Base-by-base conservation (phyloP, 1,284 basidiomycete genomes). In the Gomphus bonarii region DNA sequence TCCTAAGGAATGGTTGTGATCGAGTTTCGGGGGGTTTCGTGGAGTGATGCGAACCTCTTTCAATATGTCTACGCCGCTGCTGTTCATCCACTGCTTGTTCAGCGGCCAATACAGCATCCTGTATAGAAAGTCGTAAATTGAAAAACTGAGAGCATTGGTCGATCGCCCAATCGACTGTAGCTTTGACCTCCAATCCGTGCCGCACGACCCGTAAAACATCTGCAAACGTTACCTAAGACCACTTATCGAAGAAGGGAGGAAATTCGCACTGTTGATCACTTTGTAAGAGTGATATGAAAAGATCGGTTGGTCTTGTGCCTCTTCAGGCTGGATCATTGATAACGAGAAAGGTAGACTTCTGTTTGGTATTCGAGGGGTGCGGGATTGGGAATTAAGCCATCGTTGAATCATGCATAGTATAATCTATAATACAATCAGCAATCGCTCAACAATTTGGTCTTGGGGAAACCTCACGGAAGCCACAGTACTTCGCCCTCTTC, bases 151-250 rank as follows among this genome's bases (percentile, higher is more conserved):
- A 81, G 64, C 93, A 95, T 61, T 83, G 84, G 65, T 97, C 94
- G 61, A 99, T 88, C 6, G 89, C 92, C 56, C 93, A 85, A 66
- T 99, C 95, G 1, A 99, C 95, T 3, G 79, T 77, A 62, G 78
- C 78, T 72, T 98, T 99, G 30, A 97, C 91, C 22, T 82, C 81
- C 11, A 90, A 79, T 0, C 97, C 95, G 65, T 88, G 88, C 48
- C 92, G 82, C 54, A 98, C 84, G n/a, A 98, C 93, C 28, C 97
- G 85, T 28, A 99, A 76, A 16, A 97, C 72, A 79, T 90, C 84
- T 97, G 48, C 25, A 16, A 48, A 30, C 9, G 25, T 31, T 3
- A 30, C n/a, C 12, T 3, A 48, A 7, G 31, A n/a, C 16, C 28
- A n/a, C n/a, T 14, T 6, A 8, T 31, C 3, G 20, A 46, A 11